These are phyloP conservation scores for Fraxinus dipetala DNA, from an alignment of 305 asterid species.

Conservation along the genomic window DNA sequence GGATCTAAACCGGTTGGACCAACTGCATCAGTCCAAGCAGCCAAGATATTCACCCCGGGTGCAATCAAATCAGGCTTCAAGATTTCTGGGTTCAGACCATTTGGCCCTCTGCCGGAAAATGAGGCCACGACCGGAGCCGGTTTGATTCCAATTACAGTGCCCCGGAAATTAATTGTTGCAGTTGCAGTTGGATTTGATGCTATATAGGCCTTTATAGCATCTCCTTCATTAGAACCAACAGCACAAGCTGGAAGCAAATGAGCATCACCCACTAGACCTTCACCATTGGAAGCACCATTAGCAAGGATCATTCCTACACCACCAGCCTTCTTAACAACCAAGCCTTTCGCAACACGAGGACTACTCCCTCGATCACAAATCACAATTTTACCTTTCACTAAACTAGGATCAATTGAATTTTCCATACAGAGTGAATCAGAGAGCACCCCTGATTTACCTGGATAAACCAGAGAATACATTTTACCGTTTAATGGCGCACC, in stretches of 20 bases:
- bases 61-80: slow-evolving; percentile 86
- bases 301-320: slow-evolving; percentile 92
- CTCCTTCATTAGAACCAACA: slow-evolving; percentile 66
- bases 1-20: slow-evolving; percentile 82
- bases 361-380: slow-evolving; percentile 92
- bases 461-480: slow-evolving; percentile 74
- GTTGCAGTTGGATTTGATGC: slow-evolving; percentile 42
- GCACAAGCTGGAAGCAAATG: slow-evolving; percentile 82
- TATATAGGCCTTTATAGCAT: slow-evolving; percentile 56
- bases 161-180: slow-evolving; percentile 64
- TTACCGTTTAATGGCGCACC: slow-evolving; percentile 61
- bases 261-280: slow-evolving; percentile 90
- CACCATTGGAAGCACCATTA: slow-evolving; percentile 76
- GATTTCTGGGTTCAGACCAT: slow-evolving; percentile 78
- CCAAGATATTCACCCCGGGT: slow-evolving; percentile 87
- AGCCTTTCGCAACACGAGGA: slow-evolving; percentile 86
- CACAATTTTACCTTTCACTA: slow-evolving; percentile 70
- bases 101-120: slow-evolving; percentile 87
- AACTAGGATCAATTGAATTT: slow-evolving; percentile 64
- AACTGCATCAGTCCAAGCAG: slow-evolving; percentile 90
- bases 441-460: slow-evolving; percentile 76
- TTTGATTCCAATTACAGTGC: slow-evolving; percentile 70
- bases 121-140: slow-evolving; percentile 97
- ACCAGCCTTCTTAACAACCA: slow-evolving; percentile 85
- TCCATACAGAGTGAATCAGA: slow-evolving; percentile 96